Percentiles rank a stretch among this genome's conserved stretches.
Evolutionary conservation across 1,284 basidiomycete genomes (phyloP).

Genomic region (Marasmius oreades): DNA sequence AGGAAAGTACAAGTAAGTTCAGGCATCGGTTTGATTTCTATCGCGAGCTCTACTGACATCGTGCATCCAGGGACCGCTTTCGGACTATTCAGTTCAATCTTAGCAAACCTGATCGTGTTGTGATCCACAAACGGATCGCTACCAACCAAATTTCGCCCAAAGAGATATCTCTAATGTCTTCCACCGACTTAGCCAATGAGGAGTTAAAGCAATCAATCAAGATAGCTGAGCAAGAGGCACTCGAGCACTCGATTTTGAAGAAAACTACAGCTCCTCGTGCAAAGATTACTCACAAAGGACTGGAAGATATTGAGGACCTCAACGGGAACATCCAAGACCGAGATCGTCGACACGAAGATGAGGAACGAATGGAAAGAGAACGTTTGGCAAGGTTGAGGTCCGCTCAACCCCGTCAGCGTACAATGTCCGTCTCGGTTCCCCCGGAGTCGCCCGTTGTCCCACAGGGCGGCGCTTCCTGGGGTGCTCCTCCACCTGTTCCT

Average conservation of each 20-base stretch:
- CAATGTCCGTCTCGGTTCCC: slow-evolving; percentile 50
- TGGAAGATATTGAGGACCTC: slow-evolving; percentile 80
- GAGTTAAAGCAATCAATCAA: slow-evolving; percentile 78
- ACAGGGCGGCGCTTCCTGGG: slow-evolving; percentile 46
- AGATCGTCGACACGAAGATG: slow-evolving; percentile 58
- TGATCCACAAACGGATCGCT: slow-evolving; percentile 73
- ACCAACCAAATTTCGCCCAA: slow-evolving; percentile 59
- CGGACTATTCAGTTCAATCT: slow-evolving; percentile 81
- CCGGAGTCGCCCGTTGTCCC: slow-evolving; percentile 60
- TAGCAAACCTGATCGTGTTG: slow-evolving; percentile 68
- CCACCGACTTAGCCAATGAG: slow-evolving; percentile 81
- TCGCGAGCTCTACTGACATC: slow-evolving; percentile 11
- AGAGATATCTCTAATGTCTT: slow-evolving; percentile 78
- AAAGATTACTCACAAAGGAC: slow-evolving; percentile 87
- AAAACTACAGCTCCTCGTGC: slow-evolving; percentile 70
- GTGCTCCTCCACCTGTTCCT: slow-evolving; percentile 54
- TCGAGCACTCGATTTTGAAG: slow-evolving; percentile 79
- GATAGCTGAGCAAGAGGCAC: slow-evolving; percentile 72
- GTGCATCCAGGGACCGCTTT: slow-evolving; percentile 66
- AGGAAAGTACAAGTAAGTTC: slow-evolving; percentile 73
- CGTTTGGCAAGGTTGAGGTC: slow-evolving; percentile 51
- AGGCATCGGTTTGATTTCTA: slow-evolving; percentile 1
- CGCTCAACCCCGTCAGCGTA: slow-evolving; percentile 40
- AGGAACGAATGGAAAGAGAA: slow-evolving; percentile 62
- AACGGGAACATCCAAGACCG: slow-evolving; percentile 52